phyloP scores from a whole-genome alignment of 805 yeast species.

The Candida wancherniae region DNA sequence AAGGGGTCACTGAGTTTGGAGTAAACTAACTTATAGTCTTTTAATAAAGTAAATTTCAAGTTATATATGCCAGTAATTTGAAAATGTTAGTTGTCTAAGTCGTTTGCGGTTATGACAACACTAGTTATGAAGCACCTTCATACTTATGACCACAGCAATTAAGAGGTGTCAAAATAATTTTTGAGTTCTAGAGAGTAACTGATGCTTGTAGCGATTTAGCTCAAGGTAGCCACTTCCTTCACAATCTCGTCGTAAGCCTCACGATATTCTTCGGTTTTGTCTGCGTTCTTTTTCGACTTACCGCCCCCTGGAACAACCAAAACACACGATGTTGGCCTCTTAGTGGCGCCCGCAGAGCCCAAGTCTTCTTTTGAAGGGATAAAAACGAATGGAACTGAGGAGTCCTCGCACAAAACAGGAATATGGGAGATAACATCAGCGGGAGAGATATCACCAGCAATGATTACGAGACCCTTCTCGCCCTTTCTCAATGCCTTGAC shows the following conservation, averaged over 20 bases:
- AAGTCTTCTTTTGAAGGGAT: conserved; percentile 97
- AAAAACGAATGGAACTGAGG: conserved; percentile 84
- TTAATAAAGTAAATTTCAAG: too few species aligned
- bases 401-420: conserved; percentile 96
- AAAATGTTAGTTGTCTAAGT: too few species aligned
- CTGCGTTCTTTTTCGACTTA: conserved; percentile 69
- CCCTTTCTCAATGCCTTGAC: conserved; percentile 97
- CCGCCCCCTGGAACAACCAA: conserved; percentile 97
- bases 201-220: conserved; percentile 5
- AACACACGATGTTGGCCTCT: conserved; percentile 97
- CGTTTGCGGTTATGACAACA: too few species aligned
- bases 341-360: conserved; percentile 98
- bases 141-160: too few species aligned
- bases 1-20: too few species aligned
- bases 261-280: conserved; percentile 75
- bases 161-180: too few species aligned
- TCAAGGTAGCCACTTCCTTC: conserved; percentile 65
- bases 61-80: too few species aligned
- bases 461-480: conserved; percentile 91
- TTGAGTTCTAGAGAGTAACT: too few species aligned
- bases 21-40: too few species aligned
- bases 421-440: conserved; percentile 95
- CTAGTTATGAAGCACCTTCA: too few species aligned
- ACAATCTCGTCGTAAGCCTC: conserved; percentile 90
- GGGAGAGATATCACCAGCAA: conserved; percentile 98